Evolutionary conservation across 306 rosid species (phyloP), one percentile per base, ranked within the genome.

Genomic region (Begonia peltatifolia): DNA sequence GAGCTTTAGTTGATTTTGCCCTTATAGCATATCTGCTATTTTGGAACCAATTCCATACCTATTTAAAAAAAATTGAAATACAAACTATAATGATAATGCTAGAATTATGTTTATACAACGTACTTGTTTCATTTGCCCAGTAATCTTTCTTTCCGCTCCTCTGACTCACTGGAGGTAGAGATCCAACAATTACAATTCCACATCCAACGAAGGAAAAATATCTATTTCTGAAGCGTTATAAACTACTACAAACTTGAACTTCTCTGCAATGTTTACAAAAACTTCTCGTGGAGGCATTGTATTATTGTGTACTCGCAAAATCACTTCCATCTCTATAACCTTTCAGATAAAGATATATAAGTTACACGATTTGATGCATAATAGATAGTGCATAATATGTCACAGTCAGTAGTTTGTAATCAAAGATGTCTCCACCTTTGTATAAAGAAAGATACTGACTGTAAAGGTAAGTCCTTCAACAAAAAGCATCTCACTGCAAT

Each of bases 41-140:
- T 74, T 92, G 99, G 63, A 92, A 92, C 99, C 99, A 92, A 70
- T 92, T 86, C 96, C 94, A 92, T 57, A 92, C 93, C 99, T 92
- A 72, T 41, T 11, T 15, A 75, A 30, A 30, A 30, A 30, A 5
- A 30, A 3, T 30, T 3, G 38, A 30, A 30, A 5, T 30, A 7
- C 38, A 6, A 5, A 6, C 9, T 4, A 5, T 5, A 30, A 30
- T 5, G 9, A 30, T 30, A 30, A 5, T 5, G 38, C 1, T 0
- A 5, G 38, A 5, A 30, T 30, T 5, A 30, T 30, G 38, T 7
- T 30, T 30, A 7, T 30, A 30, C 51, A 20, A 23, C 93, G 61
- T 92, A 86, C 99, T 69, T 92, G 99, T 76, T 86, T 92, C 88
- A 79, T 86, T 76, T 86, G 96, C 68, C 83, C 99, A 53, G 75